Base-by-base conservation (phyloP, 2,329 filamentous ascomycete genomes). In the Metarhizium robertsii region DNA sequence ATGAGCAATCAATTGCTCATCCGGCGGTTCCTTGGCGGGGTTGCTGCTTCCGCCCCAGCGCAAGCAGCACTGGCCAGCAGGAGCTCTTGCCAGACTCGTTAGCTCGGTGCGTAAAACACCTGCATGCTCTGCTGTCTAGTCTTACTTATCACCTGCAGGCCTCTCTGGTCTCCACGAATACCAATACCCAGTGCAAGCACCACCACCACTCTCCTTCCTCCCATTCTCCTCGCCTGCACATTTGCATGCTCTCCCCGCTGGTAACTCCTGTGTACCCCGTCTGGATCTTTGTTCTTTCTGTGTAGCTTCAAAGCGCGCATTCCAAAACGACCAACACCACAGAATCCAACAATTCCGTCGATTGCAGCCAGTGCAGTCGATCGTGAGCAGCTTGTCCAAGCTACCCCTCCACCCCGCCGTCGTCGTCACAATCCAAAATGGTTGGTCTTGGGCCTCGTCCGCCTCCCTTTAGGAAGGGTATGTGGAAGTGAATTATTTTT, bases 401-500 rank as follows among this genome's bases (percentile, higher is more conserved):
- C 62, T 70, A 68, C 67, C 69, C 70, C 68, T 67, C 67, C 66
- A 69, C 68, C 70, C 42, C 66, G 7, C 32, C 67, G 61, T 62
- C 61, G 67, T 62, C 61, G 57, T 55, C 64, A 52, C 60, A 55
- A 25, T 55, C 60, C 69, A 76, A 69, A 66, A 79, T 79, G 76
- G 76, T 78, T 64, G 75, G 75, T 61, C 69, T 78, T 59, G 76
- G 76, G 69, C 75, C 75, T 64, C 73, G 75, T 67, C 74, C 71
- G 67, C 75, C 74, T 61, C 75, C 75, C 63, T 75, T 73, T 64
- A 73, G 76, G 62, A 90, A 88, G 81, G 88, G 88, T 88, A 81
- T 71, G 83, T 80, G 51, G n/a, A 42, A 46, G 34, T 50, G 49
- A 18, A 36, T 48, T 11, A 25, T 34, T 6, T 29, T 45, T 13